Evolutionary conservation across 306 rosid species (phyloP), one percentile per base, ranked within the genome.

Genomic region (Begonia fuchsioides): DNA sequence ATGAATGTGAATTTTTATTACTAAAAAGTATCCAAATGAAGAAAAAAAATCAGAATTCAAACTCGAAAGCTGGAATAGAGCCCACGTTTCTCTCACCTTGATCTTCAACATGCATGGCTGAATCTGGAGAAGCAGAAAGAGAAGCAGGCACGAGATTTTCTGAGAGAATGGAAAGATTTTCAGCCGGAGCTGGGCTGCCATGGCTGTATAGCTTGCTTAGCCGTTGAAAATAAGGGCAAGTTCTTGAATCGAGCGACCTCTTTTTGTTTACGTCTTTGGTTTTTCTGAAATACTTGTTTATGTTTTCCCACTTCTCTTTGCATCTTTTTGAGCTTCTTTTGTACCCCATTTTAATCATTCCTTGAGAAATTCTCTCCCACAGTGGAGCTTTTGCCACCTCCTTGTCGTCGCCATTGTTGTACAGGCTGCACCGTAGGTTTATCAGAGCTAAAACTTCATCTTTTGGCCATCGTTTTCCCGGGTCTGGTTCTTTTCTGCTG

Each of bases 241-340:
- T 87, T 66, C 94, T 80, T 4, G 94, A 83, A 12, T 83, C 85
- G 38, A 76, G 17, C 1, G 94, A 73, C 76, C 96, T 83, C 59
- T 80, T 87, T 74, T 73, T 87, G 47, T 68, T 68, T 11, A 52
- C 66, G 55, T 83, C 73, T 51, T 78, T 87, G 2, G 96, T 87
- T 59, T 87, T 87, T 32, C 93, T 83, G 43, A 80, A 83, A 70
- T 87, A 87, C 66, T 87, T 87, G 55, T 83, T 87, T 41, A 87
- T 83, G 66, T 87, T 87, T 66, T 87, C 96, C 96, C 94, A 87
- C 40, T 87, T 87, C 55, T 87, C 96, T 43, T 87, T 87, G 59
- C 96, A 87, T 50, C 94, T 77, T 73, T 87, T 87, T 13, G 93
- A 75, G 44, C 87, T 83, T 40, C 96, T 83, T 56, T 68, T 72